Percentiles rank a stretch among this genome's conserved stretches.
Evolutionary conservation across 2,329 filamentous ascomycete genomes (phyloP).

Genomic region (Fusarium longipes): DNA sequence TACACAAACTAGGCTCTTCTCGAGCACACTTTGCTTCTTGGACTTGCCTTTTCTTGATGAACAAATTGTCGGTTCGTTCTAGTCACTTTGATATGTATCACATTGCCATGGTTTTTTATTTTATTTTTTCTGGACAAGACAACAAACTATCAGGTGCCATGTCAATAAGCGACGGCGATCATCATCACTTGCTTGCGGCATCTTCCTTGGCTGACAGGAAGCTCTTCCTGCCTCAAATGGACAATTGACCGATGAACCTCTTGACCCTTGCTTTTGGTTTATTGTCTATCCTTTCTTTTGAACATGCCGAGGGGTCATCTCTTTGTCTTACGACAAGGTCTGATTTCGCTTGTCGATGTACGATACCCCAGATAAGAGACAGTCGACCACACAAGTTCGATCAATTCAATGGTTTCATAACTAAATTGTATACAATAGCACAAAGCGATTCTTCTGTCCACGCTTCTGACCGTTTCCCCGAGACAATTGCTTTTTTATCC

Average conservation of each 20-base stretch:
- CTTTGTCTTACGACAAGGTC: background rate
- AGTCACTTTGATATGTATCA: background rate
- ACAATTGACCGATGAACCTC: conserved; percentile 18
- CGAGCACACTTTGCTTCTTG: conserved; percentile 27
- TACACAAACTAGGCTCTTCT: conserved; percentile 5
- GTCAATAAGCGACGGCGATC: conserved; percentile 22
- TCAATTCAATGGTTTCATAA: background rate
- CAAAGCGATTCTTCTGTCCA: background rate
- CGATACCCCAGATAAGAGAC: conserved; percentile 13
- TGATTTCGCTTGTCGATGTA: conserved; percentile 33
- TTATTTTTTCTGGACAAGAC: background rate
- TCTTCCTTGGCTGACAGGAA: conserved; percentile 9
- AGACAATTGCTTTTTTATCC: conserved; percentile 25
- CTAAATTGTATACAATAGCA: background rate
- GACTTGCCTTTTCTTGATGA: background rate
- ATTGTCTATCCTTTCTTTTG: conserved; percentile 1
- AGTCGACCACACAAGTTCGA: background rate
- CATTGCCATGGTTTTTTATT: conserved; percentile 14
- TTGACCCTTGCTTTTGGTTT: conserved; percentile 7
- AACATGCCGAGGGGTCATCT: conserved; percentile 2
- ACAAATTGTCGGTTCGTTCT: background rate
- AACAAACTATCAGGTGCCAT: conserved; percentile 20
- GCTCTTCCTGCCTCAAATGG: conserved; percentile 28
- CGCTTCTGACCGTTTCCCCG: conserved; percentile 12
- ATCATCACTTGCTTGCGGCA: conserved; percentile 16